phyloP scores from a whole-genome alignment of 2,329 filamentous ascomycete genomes.

The Epichloe sp. region DNA sequence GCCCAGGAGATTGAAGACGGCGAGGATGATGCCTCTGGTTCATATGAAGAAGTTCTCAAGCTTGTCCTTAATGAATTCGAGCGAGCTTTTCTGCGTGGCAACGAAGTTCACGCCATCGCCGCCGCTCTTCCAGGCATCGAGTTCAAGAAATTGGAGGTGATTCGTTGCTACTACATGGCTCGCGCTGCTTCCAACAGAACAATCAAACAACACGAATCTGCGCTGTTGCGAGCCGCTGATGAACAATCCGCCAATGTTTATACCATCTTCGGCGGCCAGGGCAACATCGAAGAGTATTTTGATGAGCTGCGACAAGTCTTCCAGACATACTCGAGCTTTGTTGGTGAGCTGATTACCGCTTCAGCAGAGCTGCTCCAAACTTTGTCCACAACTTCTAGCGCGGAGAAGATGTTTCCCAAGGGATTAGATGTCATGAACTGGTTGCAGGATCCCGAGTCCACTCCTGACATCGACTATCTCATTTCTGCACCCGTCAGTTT shows the following conservation, averaged over 20 bases:
- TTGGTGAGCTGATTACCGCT: conserved; percentile 69
- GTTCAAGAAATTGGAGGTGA: conserved; percentile 80
- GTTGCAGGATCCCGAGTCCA: conserved; percentile 78
- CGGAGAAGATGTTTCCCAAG: conserved; percentile 93
- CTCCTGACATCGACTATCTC: conserved; percentile 87
- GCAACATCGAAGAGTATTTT: conserved; percentile 99
- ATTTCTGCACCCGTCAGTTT: conserved; percentile 93
- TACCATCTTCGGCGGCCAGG: conserved; percentile 91
- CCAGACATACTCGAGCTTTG: conserved; percentile 79
- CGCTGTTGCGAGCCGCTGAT: conserved; percentile 74
- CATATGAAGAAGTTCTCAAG: conserved; percentile 86
- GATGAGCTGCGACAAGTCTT: conserved; percentile 90
- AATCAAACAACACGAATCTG: conserved; percentile 87
- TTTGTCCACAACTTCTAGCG: conserved; percentile 68
- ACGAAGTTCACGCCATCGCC: conserved; percentile 87
- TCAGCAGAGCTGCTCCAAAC: conserved; percentile 80
- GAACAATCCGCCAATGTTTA: conserved; percentile 78
- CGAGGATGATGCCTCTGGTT: conserved; percentile 78
- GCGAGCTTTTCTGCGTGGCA: conserved; percentile 83
- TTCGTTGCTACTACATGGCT: conserved; percentile 83
- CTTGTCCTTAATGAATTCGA: conserved; percentile 92
- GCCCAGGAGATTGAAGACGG: conserved; percentile 82
- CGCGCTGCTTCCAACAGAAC: conserved; percentile 71
- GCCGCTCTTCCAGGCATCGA: conserved; percentile 80
- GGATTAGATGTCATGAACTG: conserved; percentile 91